Evolutionary conservation across 768 basidiomycete genomes (phyloP), one percentile per base, ranked within the genome.

Genomic region (Lactifluus echinatus): DNA sequence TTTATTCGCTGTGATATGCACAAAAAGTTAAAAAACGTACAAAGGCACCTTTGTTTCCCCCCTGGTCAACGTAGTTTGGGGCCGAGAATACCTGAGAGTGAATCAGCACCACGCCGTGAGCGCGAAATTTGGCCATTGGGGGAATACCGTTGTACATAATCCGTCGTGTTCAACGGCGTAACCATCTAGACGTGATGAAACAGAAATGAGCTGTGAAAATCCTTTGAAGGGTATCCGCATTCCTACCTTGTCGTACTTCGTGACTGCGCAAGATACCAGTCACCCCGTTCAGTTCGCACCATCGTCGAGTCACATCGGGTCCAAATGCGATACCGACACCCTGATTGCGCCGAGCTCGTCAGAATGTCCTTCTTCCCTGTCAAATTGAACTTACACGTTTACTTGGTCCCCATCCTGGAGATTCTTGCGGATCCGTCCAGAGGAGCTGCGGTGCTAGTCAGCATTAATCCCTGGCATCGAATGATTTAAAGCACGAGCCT

Each of bases 271-370:
- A 86, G 55, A 99, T 77, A 6, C 90, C 92, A 23, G 92, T 84
- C 46, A 97, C 80, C 15, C 83, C 79, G 68, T 96, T 96, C 26
- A 87, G 74, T 36, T 82, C 79, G 68, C 94, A 96, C 93, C 93
- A 97, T 55, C 80, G 73, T 66, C 79, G 81, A 2, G 93, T 96
- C 17, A 97, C 88, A 67, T 95, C 93, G 0, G 95, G 94, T 15
- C 96, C 96, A 70, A 99, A 99, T 4, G 87, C 83, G 60, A 96
- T 85, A 21, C 96, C 96, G 58, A 98, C 93, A 50, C 96, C 96
- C 88, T 92, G 57, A 21, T 52, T 36, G 47, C 46, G 55, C 59
- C 49, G 50, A 61, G 59, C 24, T 51, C 37, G 63, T 54, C 61
- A 63, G 55, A 29, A 48, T 49, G 55, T 64, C 42, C 29, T 39